Percentiles rank a stretch among this genome's conserved stretches.
phyloP scores from a whole-genome alignment of 371 early-diverging fungal genomes.

The Nematocida displodere region DNA sequence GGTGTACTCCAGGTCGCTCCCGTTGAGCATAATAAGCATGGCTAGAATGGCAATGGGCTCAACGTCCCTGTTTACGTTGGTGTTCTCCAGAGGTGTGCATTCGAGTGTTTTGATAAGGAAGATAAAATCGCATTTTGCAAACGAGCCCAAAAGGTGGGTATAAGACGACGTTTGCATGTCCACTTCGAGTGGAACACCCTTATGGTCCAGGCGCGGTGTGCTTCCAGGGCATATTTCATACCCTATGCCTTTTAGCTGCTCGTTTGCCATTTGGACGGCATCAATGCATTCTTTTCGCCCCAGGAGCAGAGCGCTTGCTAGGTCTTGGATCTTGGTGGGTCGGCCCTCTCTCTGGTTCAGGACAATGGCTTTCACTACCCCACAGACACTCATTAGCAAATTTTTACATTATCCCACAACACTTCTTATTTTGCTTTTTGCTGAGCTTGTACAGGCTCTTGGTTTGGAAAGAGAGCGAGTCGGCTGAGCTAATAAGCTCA shows the following conservation, averaged over 20 bases:
- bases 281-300: slow-evolving; percentile 18
- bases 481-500: slow-evolving; percentile 78
- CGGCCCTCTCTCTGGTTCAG: background rate
- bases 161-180: background rate
- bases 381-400: background rate
- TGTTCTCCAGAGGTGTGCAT: background rate
- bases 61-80: background rate
- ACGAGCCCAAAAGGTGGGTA: slow-evolving; percentile 23
- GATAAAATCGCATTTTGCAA: slow-evolving; percentile 25
- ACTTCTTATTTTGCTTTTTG: slow-evolving; percentile 87
- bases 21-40: slow-evolving; percentile 12
- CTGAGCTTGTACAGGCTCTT: slow-evolving; percentile 95
- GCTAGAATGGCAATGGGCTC: background rate
- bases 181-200: background rate
- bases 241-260: slow-evolving; percentile 22
- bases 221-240: slow-evolving; percentile 14
- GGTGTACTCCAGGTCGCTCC: slow-evolving; percentile 17
- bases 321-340: slow-evolving; percentile 2
- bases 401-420: slow-evolving; percentile 64
- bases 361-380: background rate
- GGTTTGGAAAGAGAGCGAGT: slow-evolving; percentile 77
- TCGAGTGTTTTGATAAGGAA: slow-evolving; percentile 5
- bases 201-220: background rate
- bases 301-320: slow-evolving; percentile 1
- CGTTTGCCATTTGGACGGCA: background rate